Evolutionary conservation across 441 rosid genomes (phyloP).

Genomic region (Populus hybrid): DNA sequence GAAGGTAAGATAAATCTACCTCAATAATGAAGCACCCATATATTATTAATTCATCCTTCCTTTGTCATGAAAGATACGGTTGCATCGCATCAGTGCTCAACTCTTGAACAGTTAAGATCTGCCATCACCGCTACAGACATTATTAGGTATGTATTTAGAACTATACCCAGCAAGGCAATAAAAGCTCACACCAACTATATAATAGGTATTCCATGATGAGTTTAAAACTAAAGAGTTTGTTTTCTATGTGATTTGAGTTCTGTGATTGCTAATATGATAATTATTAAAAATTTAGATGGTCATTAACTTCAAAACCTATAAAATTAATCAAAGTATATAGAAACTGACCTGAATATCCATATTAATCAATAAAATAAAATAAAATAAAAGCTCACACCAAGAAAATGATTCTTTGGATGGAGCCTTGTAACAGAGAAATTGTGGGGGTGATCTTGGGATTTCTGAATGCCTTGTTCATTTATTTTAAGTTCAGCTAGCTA

Average conservation of each 20-base stretch:
- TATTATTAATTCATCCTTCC: neutral
- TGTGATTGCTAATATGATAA: too few species aligned
- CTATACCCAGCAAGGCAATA: neutral
- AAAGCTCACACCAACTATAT: neutral
- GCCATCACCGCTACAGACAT: too few species aligned
- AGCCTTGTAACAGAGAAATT: neutral
- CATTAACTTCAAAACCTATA: too few species aligned
- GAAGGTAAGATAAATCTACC: neutral
- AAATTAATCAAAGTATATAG: fast-evolving
- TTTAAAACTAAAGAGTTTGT: too few species aligned
- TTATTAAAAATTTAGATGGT: too few species aligned
- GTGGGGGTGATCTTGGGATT: neutral
- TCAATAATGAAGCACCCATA: neutral
- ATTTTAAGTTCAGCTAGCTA: neutral
- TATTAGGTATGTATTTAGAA: neutral
- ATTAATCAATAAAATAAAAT: neutral
- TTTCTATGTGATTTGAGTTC: too few species aligned
- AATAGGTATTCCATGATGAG: too few species aligned
- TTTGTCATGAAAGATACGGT: neutral
- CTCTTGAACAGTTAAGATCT: neutral
- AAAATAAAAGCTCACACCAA: neutral
- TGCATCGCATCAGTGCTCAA: neutral
- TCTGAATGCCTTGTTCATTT: neutral
- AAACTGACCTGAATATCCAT: too few species aligned
- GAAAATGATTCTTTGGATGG: neutral